Conservation (phyloP, 1,139 yeast genomes). For the Saccharomyces hybrid region DNA sequence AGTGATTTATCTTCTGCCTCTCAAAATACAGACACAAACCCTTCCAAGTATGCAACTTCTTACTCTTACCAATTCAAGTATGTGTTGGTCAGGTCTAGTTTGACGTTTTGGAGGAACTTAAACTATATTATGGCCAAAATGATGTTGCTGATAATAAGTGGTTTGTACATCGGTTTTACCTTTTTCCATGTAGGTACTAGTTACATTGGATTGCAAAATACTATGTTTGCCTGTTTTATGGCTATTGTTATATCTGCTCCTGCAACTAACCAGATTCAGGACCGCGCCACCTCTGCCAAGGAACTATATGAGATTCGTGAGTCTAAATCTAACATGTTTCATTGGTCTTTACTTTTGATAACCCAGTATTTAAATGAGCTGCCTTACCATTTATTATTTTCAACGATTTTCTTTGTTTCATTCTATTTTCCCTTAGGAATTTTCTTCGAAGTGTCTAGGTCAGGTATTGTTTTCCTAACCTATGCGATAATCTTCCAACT, state of each 20-base stretch:
- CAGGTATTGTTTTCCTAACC: constrained; percentile 50
- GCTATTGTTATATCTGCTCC: constrained; percentile 36
- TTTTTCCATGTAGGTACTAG: constrained; percentile 35
- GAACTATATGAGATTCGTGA: constrained; percentile 58
- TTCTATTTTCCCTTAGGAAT: constrained; percentile 55
- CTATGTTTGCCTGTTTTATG: constrained; percentile 45
- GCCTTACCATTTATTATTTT: constrained; percentile 48
- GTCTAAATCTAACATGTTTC: constrained; percentile 56
- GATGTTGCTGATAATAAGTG: constrained; percentile 34
- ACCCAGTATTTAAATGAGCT: constrained; percentile 47
- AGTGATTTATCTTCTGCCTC: constrained; percentile 12
- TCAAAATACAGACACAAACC: constrained; percentile 5
- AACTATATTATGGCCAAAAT: constrained; percentile 38
- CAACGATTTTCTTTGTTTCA: constrained; percentile 46
- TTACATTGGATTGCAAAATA: constrained; percentile 39
- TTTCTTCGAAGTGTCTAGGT: constrained; percentile 38
- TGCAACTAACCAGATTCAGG: constrained; percentile 41
- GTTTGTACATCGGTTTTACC: constrained; percentile 42
- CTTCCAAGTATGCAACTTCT: constrained; percentile 35
- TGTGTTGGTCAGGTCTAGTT: constrained; percentile 34
- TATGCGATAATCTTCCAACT: constrained; percentile 49
- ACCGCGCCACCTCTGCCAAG: constrained; percentile 43
- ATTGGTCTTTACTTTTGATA: constrained; percentile 50
- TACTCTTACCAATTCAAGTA: constrained; percentile 34
- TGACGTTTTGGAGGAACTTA: constrained; percentile 42